These are phyloP conservation scores for Pleurotus cornucopiae DNA, from an alignment of 768 basidiomycete species.

Conservation along the genomic window DNA sequence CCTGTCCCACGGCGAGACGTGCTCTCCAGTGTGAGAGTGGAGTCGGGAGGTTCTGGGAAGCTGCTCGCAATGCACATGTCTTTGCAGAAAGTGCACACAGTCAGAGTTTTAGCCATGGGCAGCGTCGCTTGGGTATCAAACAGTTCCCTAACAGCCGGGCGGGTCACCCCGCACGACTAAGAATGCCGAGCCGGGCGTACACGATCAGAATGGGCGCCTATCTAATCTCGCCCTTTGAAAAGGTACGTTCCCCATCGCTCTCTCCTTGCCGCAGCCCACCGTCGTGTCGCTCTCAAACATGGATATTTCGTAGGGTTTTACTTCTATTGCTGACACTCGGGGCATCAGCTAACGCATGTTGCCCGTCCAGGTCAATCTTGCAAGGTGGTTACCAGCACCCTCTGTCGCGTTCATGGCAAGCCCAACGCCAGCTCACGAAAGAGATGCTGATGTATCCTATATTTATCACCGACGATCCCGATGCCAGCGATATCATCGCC, in stretches of 20 bases:
- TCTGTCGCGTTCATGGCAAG: conserved; percentile 84
- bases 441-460: conserved; percentile 99
- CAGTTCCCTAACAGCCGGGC: not conserved
- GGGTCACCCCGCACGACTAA: not conserved
- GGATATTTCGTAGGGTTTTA: conserved; percentile 40
- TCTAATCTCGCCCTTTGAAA: not conserved
- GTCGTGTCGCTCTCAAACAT: conserved; percentile 16
- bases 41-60: no score
- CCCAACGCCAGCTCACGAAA: conserved; percentile 73
- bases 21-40: no score
- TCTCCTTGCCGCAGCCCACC: not conserved
- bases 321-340: not conserved
- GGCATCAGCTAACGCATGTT: conserved; percentile 6
- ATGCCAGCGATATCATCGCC: conserved; percentile 73
- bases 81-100: not conserved
- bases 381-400: conserved; percentile 96
- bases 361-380: conserved; percentile 60
- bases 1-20: no score
- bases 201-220: not conserved
- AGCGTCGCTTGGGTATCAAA: conserved; percentile 7
- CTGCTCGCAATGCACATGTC: not conserved
- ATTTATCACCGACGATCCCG: conserved; percentile 93
- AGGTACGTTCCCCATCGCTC: not conserved
- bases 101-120: not conserved
- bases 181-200: not conserved